Base-by-base conservation (phyloP, 345 rosid species). In the Eucalyptus erythrocorys region DNA sequence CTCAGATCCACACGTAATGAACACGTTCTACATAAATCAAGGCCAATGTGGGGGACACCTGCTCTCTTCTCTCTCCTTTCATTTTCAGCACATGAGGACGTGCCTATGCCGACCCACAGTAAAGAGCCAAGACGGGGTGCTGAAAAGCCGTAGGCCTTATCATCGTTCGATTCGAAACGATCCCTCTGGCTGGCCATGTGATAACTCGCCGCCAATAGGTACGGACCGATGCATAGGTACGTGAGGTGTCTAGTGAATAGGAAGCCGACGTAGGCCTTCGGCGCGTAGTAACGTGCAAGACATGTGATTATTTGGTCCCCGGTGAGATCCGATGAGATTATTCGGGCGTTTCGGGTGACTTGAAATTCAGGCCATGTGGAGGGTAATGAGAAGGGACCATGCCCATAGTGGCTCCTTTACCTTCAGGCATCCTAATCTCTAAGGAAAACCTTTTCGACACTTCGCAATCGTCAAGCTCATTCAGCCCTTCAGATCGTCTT, bases 151-250 rank as follows among this genome's bases (percentile, higher is more conserved):
- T 21, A 2, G 47, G 8, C 8, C 47, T 40, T 76, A 76, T 76
- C 47, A 21, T 21, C 47, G 2, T 0, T 30, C 16, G 0, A 37
- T 7, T 3, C 10, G 0, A 22, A 71, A 21, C 30, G 47, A 10
- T 21, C 5, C 30, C 27, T 76, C 0, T 24, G 27, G 8, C 15
- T 24, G 14, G 8, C 84, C 47, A 5, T 40, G 84, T 40, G 84
- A 76, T 21, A 76, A 76, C 47, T 13, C 47, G 1, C 10, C 47
- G 30, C 2, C 47, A 40, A 21, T 22, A 40, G 7, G 84, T 11
- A 40, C 47, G 47, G 82, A 21, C 82, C 6, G 43, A 8, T 68
- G 26, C 26, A 2, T 37, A 37, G 14, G 45, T 71, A 5, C 82
- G 8, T 0, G 15, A 76, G 5, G 19, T 37, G 45, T 71, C 81